Percentiles rank a stretch among this genome's conserved stretches.
Conservation (phyloP, 805 yeast species). For the Nakazawaea pomicola region DNA sequence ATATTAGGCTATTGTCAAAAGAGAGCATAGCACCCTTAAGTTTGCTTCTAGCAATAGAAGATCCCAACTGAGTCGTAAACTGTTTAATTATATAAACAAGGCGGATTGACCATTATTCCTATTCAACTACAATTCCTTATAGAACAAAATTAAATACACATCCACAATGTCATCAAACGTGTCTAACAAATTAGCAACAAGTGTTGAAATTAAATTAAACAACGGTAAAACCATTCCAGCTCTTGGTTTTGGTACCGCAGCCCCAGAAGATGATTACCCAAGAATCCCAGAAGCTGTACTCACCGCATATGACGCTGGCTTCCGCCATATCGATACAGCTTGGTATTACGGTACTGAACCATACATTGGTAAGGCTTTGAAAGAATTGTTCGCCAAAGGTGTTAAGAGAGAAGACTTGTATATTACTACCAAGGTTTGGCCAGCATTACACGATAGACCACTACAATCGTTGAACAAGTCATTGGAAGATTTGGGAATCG, state of each 20-base stretch:
- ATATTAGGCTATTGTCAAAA: too few relatives aligned
- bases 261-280: conserved; percentile 26
- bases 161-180: neutral
- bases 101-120: neutral
- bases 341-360: conserved; percentile 43
- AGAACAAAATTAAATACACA: too few relatives aligned
- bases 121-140: neutral
- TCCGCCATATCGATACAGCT: conserved; percentile 49
- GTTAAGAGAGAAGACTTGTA: conserved; percentile 52
- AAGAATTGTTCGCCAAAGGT: conserved; percentile 42
- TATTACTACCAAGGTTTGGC: conserved; percentile 72
- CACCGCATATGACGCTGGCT: conserved; percentile 50
- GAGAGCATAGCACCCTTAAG: too few relatives aligned
- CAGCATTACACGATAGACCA: conserved; percentile 35
- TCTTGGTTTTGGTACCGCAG: conserved; percentile 59
- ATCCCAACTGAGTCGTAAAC: too few relatives aligned
- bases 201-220: conserved; percentile 31
- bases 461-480: conserved; percentile 36
- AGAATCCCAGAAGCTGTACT: conserved; percentile 44
- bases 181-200: conserved; percentile 2
- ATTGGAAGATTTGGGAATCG: conserved; percentile 34
- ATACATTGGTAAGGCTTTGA: conserved; percentile 39
- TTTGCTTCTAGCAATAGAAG: too few relatives aligned
- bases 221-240: conserved; percentile 62
- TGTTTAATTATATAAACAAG: too few relatives aligned